Evolutionary conservation across 2,329 filamentous ascomycete genomes (phyloP).

Genomic region (Periconia sp.): DNA sequence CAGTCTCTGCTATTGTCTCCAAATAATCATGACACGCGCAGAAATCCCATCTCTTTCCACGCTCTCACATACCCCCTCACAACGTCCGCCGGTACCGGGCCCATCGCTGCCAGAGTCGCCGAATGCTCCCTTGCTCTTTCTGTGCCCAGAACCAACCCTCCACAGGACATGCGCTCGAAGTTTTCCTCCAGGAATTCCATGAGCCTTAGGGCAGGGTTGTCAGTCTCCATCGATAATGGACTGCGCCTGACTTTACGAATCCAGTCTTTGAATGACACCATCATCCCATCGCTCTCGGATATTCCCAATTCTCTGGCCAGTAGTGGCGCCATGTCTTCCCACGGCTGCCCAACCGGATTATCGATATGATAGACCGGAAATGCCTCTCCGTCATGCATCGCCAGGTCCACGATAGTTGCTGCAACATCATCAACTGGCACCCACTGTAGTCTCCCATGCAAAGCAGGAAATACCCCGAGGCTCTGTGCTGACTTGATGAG

Average conservation of each 20-base stretch:
- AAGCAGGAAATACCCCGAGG: constrained; percentile 45
- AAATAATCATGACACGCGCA: too few relatives aligned
- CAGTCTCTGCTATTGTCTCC: too few relatives aligned
- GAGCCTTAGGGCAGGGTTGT: constrained; percentile 37
- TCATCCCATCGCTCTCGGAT: constrained; percentile 11
- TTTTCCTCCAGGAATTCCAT: constrained; percentile 39
- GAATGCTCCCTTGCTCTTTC: constrained; percentile 42
- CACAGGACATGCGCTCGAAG: constrained; percentile 50
- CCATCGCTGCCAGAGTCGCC: constrained; percentile 25
- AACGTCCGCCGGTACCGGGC: too few relatives aligned
- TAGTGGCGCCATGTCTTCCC: constrained; percentile 41
- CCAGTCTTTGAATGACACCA: constrained; percentile 49
- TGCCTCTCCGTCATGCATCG: constrained; percentile 12
- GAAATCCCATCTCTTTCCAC: too few relatives aligned
- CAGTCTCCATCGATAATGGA: not conserved
- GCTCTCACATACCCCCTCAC: too few relatives aligned
- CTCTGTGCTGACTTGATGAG: constrained; percentile 55
- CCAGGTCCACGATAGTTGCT: constrained; percentile 36
- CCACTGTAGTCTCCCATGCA: constrained; percentile 49
- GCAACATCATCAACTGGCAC: constrained; percentile 50
- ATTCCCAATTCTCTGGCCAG: constrained; percentile 36
- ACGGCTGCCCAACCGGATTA: constrained; percentile 47
- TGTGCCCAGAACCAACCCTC: constrained; percentile 47
- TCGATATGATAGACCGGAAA: constrained; percentile 49
- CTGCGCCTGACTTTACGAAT: constrained; percentile 37